A percentile compares a stretch with the other conserved stretches of the same genome.
phyloP scores from a whole-genome alignment of 140 eudicot genomes.

The Bidens hawaiensis region DNA sequence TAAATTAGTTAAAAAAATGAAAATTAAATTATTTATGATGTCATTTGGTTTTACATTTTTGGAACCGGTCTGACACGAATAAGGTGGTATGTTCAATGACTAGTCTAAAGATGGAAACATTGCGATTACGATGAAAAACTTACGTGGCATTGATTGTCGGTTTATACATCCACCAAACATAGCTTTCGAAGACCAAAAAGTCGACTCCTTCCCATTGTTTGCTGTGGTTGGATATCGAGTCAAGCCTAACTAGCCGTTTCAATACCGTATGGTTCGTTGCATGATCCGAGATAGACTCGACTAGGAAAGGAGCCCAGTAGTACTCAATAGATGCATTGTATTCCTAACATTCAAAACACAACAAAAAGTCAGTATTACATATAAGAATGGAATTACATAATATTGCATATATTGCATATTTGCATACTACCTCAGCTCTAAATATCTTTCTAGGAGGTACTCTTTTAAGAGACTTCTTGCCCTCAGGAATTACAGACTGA shows the following conservation, averaged over 20 bases:
- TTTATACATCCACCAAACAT: constrained; percentile 99
- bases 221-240: constrained; percentile 63
- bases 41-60: neutral
- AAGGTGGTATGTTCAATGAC: neutral
- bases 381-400: neutral
- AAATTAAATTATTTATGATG: neutral
- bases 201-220: constrained; percentile 88
- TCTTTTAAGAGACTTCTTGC: constrained; percentile 50
- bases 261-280: constrained; percentile 81
- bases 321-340: constrained; percentile 86
- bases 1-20: too few relatives aligned
- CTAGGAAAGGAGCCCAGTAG: constrained; percentile 97
- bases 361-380: neutral
- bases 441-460: constrained; percentile 86
- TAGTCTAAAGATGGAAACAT: neutral
- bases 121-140: constrained; percentile 14
- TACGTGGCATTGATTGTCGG: constrained; percentile 83
- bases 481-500: constrained; percentile 71
- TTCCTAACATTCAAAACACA: constrained; percentile 42
- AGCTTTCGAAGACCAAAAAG: constrained; percentile 77
- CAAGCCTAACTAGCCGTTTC: constrained; percentile 73
- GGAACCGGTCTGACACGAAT: neutral
- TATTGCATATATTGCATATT: neutral
- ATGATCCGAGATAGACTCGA: constrained; percentile 90
- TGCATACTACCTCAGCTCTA: constrained; percentile 58